These are phyloP conservation scores for Theobroma grandiflorum DNA, from an alignment of 441 rosid genomes.

Conservation along the genomic window DNA sequence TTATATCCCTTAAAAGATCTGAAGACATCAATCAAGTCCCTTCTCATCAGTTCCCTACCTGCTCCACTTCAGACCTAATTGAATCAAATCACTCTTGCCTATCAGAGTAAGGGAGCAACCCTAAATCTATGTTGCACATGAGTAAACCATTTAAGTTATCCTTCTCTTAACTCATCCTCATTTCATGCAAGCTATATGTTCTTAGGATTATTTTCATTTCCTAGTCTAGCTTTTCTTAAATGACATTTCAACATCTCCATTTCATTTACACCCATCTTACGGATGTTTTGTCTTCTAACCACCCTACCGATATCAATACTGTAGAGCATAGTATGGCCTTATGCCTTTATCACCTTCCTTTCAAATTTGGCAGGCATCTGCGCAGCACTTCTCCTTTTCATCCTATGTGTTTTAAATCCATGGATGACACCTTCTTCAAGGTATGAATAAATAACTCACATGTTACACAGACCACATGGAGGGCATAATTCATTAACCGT, in stretches of 20 bases:
- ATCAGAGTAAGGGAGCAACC: neutral
- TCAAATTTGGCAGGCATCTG: neutral
- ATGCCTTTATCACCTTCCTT: neutral
- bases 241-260: neutral
- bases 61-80: neutral
- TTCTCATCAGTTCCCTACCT: neutral
- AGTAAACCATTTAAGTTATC: neutral
- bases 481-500: neutral
- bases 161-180: neutral
- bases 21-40: neutral
- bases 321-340: neutral
- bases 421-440: neutral
- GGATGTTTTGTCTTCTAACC: neutral
- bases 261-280: neutral
- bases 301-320: neutral
- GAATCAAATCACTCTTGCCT: neutral
- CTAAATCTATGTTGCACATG: neutral
- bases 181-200: no score
- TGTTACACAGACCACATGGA: neutral
- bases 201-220: neutral
- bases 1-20: neutral
- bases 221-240: neutral
- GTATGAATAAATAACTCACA: slow-evolving; percentile 3
- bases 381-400: neutral
- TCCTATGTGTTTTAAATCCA: neutral